Evolutionary conservation across 1,284 basidiomycete species (phyloP).

Genomic region (Ganoderma multipileum): DNA sequence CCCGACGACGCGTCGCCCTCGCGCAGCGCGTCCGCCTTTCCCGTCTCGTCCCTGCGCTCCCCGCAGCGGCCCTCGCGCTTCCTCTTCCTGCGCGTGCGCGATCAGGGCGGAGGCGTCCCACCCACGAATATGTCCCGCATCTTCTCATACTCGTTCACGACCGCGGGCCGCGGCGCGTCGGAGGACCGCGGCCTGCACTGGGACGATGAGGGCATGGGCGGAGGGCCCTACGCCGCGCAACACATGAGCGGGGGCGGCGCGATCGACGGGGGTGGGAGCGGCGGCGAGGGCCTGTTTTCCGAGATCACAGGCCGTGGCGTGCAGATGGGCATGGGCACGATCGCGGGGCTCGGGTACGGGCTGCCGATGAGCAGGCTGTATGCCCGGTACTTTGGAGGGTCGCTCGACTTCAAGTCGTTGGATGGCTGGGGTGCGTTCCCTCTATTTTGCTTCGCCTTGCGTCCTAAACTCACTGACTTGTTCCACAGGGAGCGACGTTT

Average conservation of each 20-base stretch:
- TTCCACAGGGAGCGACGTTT: conserved; percentile 72
- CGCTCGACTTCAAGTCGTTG: conserved; percentile 76
- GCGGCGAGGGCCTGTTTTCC: conserved; percentile 61
- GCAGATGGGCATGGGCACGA: conserved; percentile 77
- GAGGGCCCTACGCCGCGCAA: conserved; percentile 77
- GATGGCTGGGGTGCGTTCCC: conserved; percentile 79
- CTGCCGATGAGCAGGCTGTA: conserved; percentile 88
- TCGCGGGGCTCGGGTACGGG: conserved; percentile 86
- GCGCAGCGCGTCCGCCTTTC: conserved; percentile 7
- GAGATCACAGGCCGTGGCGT: conserved; percentile 81
- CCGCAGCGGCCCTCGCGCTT: conserved; percentile 44
- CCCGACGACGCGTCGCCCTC: conserved; percentile 6
- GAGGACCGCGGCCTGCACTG: conserved; percentile 41
- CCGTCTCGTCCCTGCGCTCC: not conserved
- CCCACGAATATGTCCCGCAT: conserved; percentile 78
- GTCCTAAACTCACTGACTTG: not conserved
- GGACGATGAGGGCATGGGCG: conserved; percentile 54
- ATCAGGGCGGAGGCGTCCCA: conserved; percentile 86
- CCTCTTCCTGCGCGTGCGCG: conserved; percentile 82
- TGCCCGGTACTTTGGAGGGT: conserved; percentile 82
- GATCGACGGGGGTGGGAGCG: conserved; percentile 54
- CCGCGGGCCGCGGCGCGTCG: conserved; percentile 54
- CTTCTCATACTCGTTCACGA: conserved; percentile 93
- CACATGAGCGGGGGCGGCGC: conserved; percentile 74
- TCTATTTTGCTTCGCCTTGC: not conserved